These are phyloP conservation scores for Coemansia sp. DNA, from an alignment of 192 early-diverging fungal species.

Conservation along the genomic window DNA sequence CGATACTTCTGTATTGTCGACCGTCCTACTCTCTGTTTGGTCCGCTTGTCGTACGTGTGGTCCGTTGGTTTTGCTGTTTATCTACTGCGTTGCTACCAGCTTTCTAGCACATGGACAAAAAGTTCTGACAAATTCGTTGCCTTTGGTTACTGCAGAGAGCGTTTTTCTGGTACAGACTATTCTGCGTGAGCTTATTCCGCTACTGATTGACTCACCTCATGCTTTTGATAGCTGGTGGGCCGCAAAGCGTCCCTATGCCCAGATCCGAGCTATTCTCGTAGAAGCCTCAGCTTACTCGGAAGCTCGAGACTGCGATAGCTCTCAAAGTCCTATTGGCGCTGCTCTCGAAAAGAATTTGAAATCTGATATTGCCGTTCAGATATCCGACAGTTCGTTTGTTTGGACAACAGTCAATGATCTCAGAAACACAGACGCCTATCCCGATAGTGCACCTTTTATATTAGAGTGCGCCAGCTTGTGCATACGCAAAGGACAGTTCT, in stretches of 20 bases:
- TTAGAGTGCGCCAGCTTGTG: constrained; percentile 57
- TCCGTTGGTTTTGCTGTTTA: constrained; percentile 26
- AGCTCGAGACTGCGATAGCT: neutral
- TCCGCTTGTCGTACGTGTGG: constrained; percentile 30
- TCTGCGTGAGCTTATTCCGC: constrained; percentile 35
- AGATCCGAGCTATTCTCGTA: constrained; percentile 10
- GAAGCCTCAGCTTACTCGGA: neutral
- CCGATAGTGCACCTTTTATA: constrained; percentile 24
- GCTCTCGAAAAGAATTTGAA: neutral
- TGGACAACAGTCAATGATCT: constrained; percentile 5
- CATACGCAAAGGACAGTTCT: constrained; percentile 61
- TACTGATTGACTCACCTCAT: constrained; percentile 38
- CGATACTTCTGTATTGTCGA: neutral
- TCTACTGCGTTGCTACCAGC: constrained; percentile 18
- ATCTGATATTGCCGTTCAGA: constrained; percentile 3
- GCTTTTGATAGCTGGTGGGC: constrained; percentile 42
- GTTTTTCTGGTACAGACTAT: constrained; percentile 38
- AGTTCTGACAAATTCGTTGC: neutral
- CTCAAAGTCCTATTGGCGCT: neutral
- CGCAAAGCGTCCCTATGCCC: constrained; percentile 20
- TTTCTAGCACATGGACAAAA: neutral
- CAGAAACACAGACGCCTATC: neutral
- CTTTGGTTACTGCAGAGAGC: constrained; percentile 18
- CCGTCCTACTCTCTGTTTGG: constrained; percentile 9
- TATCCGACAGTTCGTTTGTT: constrained; percentile 5